Evolutionary conservation across 208 protist genomes (phyloP).

Genomic region (Acanthamoeba castellanii): DNA sequence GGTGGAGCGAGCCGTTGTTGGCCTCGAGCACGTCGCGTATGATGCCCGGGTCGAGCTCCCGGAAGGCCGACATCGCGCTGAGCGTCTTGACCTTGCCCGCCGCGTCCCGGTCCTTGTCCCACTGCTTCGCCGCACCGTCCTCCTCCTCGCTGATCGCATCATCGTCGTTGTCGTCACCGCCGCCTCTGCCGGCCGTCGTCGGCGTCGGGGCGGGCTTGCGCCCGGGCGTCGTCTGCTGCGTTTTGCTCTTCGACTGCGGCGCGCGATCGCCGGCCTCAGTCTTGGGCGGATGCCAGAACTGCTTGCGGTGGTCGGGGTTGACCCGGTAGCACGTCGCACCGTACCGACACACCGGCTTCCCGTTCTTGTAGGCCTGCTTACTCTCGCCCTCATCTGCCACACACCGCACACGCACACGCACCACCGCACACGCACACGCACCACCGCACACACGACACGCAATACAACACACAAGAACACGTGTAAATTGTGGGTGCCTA

Average conservation of each 20-base stretch:
- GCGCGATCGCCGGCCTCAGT: neutral
- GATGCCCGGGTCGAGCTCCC: neutral
- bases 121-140: neutral
- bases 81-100: constrained; percentile 26
- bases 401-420: too few relatives aligned
- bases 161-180: neutral
- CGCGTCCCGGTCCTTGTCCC: neutral
- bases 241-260: neutral
- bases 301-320: constrained; percentile 80
- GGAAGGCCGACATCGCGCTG: neutral
- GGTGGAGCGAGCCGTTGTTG: constrained; percentile 60
- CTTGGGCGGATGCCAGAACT: constrained; percentile 78
- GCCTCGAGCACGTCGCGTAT: constrained; percentile 38
- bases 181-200: neutral
- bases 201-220: neutral
- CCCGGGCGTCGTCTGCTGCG: neutral
- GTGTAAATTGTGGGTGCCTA: neutral
- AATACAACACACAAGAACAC: too few relatives aligned
- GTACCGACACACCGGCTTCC: constrained; percentile 79
- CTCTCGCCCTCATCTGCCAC: neutral
- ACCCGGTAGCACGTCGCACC: constrained; percentile 79
- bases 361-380: neutral
- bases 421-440: too few relatives aligned
- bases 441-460: too few relatives aligned
- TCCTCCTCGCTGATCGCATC: constrained; percentile 50